These are phyloP conservation scores for Suillus clintonianus DNA, from an alignment of 768 basidiomycete species.

Conservation along the genomic window DNA sequence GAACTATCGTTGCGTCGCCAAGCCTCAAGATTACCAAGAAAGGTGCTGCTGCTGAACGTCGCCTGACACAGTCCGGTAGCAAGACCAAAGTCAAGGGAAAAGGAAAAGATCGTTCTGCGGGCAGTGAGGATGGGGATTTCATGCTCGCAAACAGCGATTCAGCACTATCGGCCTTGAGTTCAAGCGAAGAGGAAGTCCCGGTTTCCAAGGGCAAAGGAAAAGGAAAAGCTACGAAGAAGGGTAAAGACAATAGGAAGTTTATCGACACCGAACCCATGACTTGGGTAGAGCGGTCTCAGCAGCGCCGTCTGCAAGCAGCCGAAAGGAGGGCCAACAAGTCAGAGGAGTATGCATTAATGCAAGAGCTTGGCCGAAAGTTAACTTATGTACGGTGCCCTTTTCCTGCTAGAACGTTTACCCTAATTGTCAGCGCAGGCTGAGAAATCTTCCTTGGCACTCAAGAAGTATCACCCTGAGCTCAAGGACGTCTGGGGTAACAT, in stretches of 20 bases:
- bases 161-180: conserved; percentile 13
- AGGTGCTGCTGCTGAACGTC: conserved; percentile 57
- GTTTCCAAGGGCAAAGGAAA: conserved; percentile 37
- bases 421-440: conserved; percentile 56
- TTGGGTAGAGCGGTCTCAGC: conserved; percentile 11
- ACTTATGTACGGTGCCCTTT: conserved; percentile 55
- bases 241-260: conserved; percentile 15
- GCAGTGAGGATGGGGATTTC: conserved; percentile 17
- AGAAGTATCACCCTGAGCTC: conserved; percentile 78
- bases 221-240: conserved; percentile 31
- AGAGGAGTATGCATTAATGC: conserved; percentile 52
- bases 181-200: conserved; percentile 13
- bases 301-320: conserved; percentile 17
- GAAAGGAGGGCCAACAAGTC: conserved; percentile 34
- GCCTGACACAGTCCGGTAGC: conserved; percentile 27
- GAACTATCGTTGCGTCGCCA: conserved; percentile 10
- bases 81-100: conserved; percentile 29
- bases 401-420: conserved; percentile 12
- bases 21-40: conserved; percentile 41
- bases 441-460: conserved; percentile 62
- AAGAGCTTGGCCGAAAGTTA: conserved; percentile 70
- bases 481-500: conserved; percentile 87
- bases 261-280: conserved; percentile 5
- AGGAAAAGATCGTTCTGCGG: conserved; percentile 8
- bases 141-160: conserved; percentile 9